Evolutionary conservation across 129 eudicot species (phyloP).

Genomic region (Tagetes erecta): DNA sequence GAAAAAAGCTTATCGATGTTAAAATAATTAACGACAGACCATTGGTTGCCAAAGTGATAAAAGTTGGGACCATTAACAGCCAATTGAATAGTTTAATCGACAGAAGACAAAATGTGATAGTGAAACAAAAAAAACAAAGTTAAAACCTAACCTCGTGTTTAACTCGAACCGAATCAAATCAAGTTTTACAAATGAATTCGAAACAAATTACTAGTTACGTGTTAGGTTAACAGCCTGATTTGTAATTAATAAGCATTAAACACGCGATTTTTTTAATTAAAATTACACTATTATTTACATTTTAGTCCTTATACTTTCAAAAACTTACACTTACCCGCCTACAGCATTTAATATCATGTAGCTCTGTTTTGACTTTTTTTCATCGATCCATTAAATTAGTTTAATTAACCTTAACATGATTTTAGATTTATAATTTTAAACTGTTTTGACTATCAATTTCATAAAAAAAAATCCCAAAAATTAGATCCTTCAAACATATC

Average conservation of each 20-base stretch:
- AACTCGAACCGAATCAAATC: not conserved
- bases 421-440: not conserved
- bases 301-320: not conserved
- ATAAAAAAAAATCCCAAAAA: not conserved
- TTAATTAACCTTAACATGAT: not conserved
- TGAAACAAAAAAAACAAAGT: too few relatives aligned
- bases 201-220: not conserved
- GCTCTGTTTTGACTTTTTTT: slow-evolving; percentile 4
- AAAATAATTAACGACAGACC: too few relatives aligned
- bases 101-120: too few relatives aligned
- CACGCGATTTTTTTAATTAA: not conserved
- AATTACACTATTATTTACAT: not conserved
- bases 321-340: not conserved
- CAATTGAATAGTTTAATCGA: too few relatives aligned
- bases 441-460: not conserved
- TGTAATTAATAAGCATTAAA: not conserved
- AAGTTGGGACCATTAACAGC: too few relatives aligned
- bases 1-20: too few relatives aligned
- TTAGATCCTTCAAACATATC: not conserved
- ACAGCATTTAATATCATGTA: not conserved
- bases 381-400: not conserved
- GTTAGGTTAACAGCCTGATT: not conserved
- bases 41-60: too few relatives aligned
- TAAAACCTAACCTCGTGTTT: too few relatives aligned
- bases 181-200: not conserved